Base-by-base conservation (phyloP, 202 grass and related monocot species). In the Saccharum hybrid region DNA sequence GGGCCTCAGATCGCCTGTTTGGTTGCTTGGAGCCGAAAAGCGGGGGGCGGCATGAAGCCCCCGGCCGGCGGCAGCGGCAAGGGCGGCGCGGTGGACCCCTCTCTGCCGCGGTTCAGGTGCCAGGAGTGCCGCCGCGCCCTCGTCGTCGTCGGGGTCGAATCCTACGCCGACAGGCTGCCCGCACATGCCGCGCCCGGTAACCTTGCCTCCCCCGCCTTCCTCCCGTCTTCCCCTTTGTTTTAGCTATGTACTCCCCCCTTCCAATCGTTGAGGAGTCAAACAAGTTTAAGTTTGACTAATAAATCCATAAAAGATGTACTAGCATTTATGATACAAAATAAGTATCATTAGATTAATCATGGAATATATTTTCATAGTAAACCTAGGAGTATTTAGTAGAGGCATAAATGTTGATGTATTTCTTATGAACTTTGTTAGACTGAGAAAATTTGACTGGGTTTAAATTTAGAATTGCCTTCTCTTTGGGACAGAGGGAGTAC, bases 41-140 rank as follows among this genome's bases (percentile, higher is more conserved):
- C 6, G 9, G 6, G 22, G 12, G 40, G 40, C 51, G 42, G 38
- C 43, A 88, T 90, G 88, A 93, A 93, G 80, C 88, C 85, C 41
- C 65, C 79, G 33, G 54, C 59, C 22, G 83, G 21, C 15, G 66
- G 5, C 10, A 82, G 83, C 33, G 81, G 80, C 33, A 91, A 90
- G 84, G 83, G 81, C 48, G 82, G 87, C 30, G 22, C 60, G 16
- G 76, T 97, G 48, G 86, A 97, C 74, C 92, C 92, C 7, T 91
- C 72, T 41, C 76, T 99, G 39, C 96, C 96, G 39, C 80, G 89
- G 76, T 94, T 92, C 88, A 84, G 87, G 56, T 99, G 96, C 84
- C 92, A 98, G 87, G 90, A 98, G 63, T 93, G 96, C 70, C 93
- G 83, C 79, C 88, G 92, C 33, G 88, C 90, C 16, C 91, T 99